Evolutionary conservation across 2,329 filamentous ascomycete species (phyloP).

Genomic region (Nannizziopsis barbatae): DNA sequence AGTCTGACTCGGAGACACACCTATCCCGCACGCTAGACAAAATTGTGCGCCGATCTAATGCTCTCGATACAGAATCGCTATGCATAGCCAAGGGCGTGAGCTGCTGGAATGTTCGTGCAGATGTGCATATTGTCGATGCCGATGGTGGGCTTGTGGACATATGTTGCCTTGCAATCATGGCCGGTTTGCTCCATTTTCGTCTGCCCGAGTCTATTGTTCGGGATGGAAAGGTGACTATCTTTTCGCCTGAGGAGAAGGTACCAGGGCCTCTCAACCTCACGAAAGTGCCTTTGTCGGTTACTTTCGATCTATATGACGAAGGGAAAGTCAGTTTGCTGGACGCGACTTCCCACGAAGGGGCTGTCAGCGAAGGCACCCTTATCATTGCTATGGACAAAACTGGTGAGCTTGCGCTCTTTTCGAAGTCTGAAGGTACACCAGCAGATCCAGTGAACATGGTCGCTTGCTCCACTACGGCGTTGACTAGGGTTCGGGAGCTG

Average conservation of each 20-base stretch:
- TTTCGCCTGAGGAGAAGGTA: conserved; percentile 72
- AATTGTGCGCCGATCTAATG: conserved; percentile 80
- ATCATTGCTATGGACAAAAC: conserved; percentile 77
- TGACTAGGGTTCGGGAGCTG: conserved; percentile 71
- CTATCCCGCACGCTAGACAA: conserved; percentile 86
- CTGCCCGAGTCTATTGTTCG: conserved; percentile 81
- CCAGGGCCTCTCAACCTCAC: conserved; percentile 83
- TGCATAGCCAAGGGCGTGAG: conserved; percentile 85
- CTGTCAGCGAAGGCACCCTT: conserved; percentile 53
- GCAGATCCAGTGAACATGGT: conserved; percentile 71
- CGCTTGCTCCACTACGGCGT: conserved; percentile 60
- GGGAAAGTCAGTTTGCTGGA: conserved; percentile 36
- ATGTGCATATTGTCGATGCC: conserved; percentile 81
- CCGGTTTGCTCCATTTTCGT: conserved; percentile 80
- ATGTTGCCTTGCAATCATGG: conserved; percentile 74
- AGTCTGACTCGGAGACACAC: conserved; percentile 72
- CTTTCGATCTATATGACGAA: conserved; percentile 65
- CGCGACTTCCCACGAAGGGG: conserved; percentile 41
- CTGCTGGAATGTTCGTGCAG: conserved; percentile 82
- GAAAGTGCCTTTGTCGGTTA: conserved; percentile 83
- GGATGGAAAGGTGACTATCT: conserved; percentile 73
- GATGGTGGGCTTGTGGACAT: conserved; percentile 85
- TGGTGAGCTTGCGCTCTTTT: conserved; percentile 81
- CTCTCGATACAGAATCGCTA: conserved; percentile 88
- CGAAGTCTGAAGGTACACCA: conserved; percentile 75